phyloP scores from a whole-genome alignment of 75 land plant genomes.

The Picea sitchensis region DNA sequence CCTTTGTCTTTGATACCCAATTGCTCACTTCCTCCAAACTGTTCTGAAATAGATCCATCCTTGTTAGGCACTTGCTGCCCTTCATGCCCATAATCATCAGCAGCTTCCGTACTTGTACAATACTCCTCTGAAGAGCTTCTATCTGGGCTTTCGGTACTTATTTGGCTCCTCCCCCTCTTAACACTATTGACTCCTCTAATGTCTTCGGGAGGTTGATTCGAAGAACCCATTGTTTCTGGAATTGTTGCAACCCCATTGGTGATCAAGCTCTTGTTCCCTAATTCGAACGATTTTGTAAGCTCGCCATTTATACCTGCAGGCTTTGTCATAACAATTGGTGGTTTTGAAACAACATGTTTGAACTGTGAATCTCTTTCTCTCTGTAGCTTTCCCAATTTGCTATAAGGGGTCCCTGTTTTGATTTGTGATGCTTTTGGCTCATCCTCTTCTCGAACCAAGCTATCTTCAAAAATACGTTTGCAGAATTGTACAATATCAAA shows the following conservation, averaged over 20 bases:
- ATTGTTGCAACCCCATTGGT: not conserved
- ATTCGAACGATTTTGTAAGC: conserved; percentile 4
- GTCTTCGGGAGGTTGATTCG: not conserved
- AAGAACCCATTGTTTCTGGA: not conserved
- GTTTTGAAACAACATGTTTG: not conserved
- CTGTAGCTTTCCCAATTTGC: too few relatives aligned
- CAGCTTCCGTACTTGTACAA: not conserved
- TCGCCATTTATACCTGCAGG: not conserved
- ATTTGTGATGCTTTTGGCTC: not conserved
- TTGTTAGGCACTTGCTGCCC: not conserved
- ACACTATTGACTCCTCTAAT: not conserved
- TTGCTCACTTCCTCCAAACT: not conserved
- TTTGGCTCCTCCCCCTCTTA: not conserved
- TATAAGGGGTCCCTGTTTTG: too few relatives aligned
- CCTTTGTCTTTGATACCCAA: not conserved
- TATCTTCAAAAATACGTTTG: not conserved
- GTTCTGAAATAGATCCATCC: not conserved
- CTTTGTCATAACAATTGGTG: not conserved
- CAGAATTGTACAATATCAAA: too few relatives aligned
- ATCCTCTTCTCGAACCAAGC: conserved; percentile 1
- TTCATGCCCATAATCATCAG: not conserved
- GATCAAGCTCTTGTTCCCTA: not conserved
- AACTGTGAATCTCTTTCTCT: not conserved
- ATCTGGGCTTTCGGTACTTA: not conserved
- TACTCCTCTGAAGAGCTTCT: not conserved